Evolutionary conservation across 371 early-diverging fungal species (phyloP).

Genomic region (Saksenaea oblongispora): DNA sequence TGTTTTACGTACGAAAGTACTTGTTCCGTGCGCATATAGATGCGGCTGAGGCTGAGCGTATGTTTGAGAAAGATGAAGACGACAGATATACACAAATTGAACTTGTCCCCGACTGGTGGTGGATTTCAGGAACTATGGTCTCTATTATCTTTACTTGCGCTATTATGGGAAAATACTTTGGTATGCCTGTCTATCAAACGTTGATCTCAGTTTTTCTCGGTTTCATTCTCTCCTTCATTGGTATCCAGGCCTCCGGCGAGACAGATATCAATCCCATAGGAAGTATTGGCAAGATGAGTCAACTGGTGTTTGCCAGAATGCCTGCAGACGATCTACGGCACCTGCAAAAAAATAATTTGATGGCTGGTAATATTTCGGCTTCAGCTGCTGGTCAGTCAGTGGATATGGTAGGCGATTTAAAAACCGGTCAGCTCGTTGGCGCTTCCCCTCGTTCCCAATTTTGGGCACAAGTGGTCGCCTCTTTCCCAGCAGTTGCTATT

Average conservation of each 20-base stretch:
- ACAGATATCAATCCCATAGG: conserved; percentile 58
- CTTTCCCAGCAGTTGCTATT: conserved; percentile 39
- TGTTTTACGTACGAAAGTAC: not conserved
- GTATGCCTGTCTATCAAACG: not conserved
- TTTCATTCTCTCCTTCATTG: conserved; percentile 23
- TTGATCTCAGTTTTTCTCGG: not conserved
- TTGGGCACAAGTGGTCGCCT: conserved; percentile 51
- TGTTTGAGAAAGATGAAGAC: not conserved
- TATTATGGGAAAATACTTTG: not conserved
- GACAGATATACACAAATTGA: not conserved
- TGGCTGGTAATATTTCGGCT: conserved; percentile 50
- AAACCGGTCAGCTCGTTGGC: conserved; percentile 49
- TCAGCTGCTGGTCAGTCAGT: conserved; percentile 52
- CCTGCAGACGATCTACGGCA: conserved; percentile 25
- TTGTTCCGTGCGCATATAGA: not conserved
- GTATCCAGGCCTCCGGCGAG: conserved; percentile 56
- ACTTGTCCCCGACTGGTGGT: not conserved
- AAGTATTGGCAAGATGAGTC: conserved; percentile 51
- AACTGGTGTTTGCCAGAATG: conserved; percentile 47
- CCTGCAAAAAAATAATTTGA: conserved; percentile 44
- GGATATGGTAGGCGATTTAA: conserved; percentile 58
- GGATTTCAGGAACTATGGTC: not conserved
- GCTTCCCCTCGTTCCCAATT: conserved; percentile 55
- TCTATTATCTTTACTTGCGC: not conserved
- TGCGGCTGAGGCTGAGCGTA: not conserved